Percentiles rank a stretch among this genome's conserved stretches.
Evolutionary conservation across 345 rosid genomes (phyloP).

Genomic region (Melaleuca alternifolia): DNA sequence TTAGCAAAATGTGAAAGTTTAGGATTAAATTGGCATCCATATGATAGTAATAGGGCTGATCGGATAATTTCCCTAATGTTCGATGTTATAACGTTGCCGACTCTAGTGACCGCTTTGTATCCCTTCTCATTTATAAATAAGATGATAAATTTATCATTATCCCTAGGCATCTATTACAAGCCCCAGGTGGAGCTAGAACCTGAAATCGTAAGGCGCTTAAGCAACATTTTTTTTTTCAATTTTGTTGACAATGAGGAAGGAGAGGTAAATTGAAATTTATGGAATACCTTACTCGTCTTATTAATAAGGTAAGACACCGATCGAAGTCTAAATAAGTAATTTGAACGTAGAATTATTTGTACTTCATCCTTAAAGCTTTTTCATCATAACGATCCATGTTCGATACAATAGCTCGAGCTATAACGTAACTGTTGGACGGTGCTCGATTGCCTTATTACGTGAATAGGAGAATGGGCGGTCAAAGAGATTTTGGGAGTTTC

Average conservation of each 20-base stretch:
- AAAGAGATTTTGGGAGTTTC: background rate
- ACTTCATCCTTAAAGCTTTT: background rate
- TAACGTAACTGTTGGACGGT: background rate
- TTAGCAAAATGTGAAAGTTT: background rate
- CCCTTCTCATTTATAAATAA: too few relatives aligned
- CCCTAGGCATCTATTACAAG: background rate
- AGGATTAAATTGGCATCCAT: accelerated
- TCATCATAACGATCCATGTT: background rate
- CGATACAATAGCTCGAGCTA: background rate
- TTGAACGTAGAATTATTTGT: background rate
- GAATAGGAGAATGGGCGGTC: background rate
- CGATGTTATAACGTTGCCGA: background rate
- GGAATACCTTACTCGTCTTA: background rate
- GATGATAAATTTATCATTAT: too few relatives aligned
- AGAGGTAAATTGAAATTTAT: background rate
- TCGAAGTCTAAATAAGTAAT: background rate
- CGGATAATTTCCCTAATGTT: background rate
- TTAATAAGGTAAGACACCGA: background rate
- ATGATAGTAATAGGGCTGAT: accelerated
- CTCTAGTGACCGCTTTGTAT: background rate
- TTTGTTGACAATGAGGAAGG: background rate
- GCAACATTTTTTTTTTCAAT: too few relatives aligned
- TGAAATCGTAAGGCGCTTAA: background rate
- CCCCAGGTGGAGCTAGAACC: background rate
- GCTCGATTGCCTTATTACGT: background rate